A percentile compares a stretch with the other conserved stretches of the same genome.
phyloP scores from a whole-genome alignment of 163 green algal genomes.

The Picocystis sp. region DNA sequence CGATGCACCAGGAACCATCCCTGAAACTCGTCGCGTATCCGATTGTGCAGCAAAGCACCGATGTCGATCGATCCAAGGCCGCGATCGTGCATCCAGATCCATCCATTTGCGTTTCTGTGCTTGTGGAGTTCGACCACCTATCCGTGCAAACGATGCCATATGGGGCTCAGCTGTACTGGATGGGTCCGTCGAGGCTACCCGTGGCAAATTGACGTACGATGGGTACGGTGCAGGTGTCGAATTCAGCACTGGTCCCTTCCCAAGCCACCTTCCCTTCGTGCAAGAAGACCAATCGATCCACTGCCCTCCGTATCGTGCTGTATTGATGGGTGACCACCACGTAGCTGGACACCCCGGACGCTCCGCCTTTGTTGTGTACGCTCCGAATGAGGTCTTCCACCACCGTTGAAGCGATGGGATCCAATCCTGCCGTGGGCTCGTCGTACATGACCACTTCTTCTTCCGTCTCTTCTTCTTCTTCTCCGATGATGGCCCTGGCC shows the following conservation, averaged over 20 bases:
- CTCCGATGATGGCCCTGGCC: constrained; percentile 77
- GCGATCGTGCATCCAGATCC: no score
- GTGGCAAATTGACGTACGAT: constrained; percentile 91
- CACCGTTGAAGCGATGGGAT: constrained; percentile 91
- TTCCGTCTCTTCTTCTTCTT: constrained; percentile 20
- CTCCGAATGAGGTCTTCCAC: constrained; percentile 94
- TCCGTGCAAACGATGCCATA: no score
- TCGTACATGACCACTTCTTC: constrained; percentile 96
- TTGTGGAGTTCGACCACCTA: no score
- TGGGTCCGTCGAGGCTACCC: constrained; percentile 73
- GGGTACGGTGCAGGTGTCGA: constrained; percentile 76
- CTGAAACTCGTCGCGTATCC: no score
- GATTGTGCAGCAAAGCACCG: no score
- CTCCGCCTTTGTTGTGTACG: constrained; percentile 37
- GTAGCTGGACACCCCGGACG: constrained; percentile 55
- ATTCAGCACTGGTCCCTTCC: constrained; percentile 74
- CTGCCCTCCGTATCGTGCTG: constrained; percentile 74
- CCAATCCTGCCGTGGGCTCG: constrained; percentile 92
- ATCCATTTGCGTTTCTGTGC: no score
- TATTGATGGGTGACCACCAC: constrained; percentile 99
- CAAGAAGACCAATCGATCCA: constrained; percentile 92
- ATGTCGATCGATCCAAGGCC: no score
- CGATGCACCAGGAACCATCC: no score
- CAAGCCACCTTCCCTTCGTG: constrained; percentile 89
- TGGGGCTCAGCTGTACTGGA: constrained; percentile 55